phyloP scores from a whole-genome alignment of 495 filamentous ascomycete genomes.

The Penicillium daleae region DNA sequence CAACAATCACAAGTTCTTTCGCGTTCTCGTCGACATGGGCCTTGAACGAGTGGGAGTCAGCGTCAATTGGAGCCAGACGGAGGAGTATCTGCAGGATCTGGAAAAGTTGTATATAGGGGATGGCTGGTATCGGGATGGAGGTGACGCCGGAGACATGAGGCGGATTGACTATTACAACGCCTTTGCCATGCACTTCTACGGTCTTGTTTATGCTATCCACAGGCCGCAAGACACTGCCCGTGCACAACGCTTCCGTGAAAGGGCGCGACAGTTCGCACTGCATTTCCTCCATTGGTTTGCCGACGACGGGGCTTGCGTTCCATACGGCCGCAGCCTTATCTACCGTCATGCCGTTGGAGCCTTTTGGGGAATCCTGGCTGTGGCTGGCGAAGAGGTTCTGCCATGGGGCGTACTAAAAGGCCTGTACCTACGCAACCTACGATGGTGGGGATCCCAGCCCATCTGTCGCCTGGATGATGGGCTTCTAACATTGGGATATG shows the following conservation, averaged over 20 bases:
- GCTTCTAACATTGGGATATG: neutral
- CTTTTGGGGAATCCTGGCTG: neutral
- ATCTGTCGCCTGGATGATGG: neutral
- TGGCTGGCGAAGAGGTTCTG: neutral
- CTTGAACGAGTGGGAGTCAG: neutral
- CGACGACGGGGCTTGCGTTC: neutral
- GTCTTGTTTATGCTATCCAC: neutral
- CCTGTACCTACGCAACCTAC: neutral
- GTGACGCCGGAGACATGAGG: neutral
- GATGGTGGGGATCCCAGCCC: neutral
- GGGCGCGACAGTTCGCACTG: neutral
- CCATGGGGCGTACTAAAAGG: neutral
- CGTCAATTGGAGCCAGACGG: neutral
- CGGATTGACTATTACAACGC: neutral
- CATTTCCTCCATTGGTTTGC: neutral
- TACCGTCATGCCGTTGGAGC: neutral
- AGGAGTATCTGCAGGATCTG: neutral
- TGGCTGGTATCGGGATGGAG: neutral
- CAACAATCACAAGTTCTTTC: neutral
- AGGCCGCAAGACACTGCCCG: neutral
- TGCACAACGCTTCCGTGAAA: neutral
- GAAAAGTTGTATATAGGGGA: neutral
- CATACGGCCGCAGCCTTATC: neutral
- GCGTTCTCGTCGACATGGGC: neutral
- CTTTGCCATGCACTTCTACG: neutral